phyloP scores from a whole-genome alignment of 768 basidiomycete species.

The Tylopilus intermedius region DNA sequence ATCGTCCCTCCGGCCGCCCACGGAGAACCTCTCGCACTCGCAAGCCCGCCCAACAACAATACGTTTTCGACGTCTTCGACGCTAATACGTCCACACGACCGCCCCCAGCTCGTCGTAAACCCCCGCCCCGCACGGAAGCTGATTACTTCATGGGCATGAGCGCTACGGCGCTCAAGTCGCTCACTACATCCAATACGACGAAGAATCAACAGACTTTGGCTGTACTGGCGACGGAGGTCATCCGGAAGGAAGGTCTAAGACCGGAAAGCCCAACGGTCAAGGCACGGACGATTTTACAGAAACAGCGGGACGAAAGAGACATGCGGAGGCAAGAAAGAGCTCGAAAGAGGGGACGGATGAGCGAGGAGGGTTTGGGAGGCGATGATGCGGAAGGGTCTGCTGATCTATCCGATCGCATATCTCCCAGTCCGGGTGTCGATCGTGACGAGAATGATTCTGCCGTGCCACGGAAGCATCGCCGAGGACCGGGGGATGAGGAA shows the following conservation, averaged over 20 bases:
- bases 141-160: constrained; percentile 62
- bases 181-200: constrained; percentile 68
- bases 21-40: constrained; percentile 53
- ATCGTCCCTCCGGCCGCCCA: constrained; percentile 11
- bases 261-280: constrained; percentile 80
- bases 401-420: constrained; percentile 6
- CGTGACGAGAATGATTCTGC: constrained; percentile 27
- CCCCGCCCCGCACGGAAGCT: constrained; percentile 31
- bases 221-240: constrained; percentile 62
- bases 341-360: constrained; percentile 50
- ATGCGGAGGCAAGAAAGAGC: constrained; percentile 55
- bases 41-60: constrained; percentile 35
- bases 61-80: constrained; percentile 37
- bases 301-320: constrained; percentile 59
- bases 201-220: constrained; percentile 65
- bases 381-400: constrained; percentile 30
- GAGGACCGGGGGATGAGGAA: constrained; percentile 78
- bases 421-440: constrained; percentile 2
- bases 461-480: constrained; percentile 38
- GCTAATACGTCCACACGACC: constrained; percentile 25
- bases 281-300: constrained; percentile 61
- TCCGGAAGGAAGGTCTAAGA: constrained; percentile 62
- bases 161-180: constrained; percentile 58
- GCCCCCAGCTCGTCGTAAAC: constrained; percentile 42
- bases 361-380: constrained; percentile 28